Conservation (phyloP, 148 eudicot species). For the Rhododendron ovatum region DNA sequence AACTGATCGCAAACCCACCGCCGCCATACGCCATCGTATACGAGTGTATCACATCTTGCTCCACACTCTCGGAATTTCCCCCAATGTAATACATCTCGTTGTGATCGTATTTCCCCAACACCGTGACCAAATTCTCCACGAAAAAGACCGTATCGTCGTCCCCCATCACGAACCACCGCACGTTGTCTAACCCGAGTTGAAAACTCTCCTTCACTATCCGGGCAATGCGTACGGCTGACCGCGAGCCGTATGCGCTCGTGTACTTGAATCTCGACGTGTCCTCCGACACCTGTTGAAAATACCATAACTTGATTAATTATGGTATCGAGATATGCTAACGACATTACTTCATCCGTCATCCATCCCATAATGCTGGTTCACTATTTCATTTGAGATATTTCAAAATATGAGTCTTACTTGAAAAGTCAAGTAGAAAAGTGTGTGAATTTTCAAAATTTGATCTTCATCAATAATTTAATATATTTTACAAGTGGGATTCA, state of each 20-base stretch:
- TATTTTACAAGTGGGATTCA: too few relatives aligned
- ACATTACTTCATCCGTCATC: too few relatives aligned
- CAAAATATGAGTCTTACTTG: too few relatives aligned
- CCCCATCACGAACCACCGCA: slow-evolving; percentile 53
- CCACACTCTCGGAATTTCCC: slow-evolving; percentile 41
- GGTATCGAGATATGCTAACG: too few relatives aligned
- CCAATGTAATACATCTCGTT: slow-evolving; percentile 46
- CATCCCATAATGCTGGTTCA: too few relatives aligned
- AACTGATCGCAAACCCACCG: slow-evolving; percentile 41
- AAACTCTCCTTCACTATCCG: slow-evolving; percentile 46
- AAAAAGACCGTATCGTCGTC: slow-evolving; percentile 54
- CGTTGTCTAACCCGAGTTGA: slow-evolving; percentile 25
- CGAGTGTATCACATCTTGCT: slow-evolving; percentile 32
- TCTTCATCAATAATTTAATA: too few relatives aligned
- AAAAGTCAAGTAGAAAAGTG: too few relatives aligned
- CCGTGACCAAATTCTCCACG: slow-evolving; percentile 30
- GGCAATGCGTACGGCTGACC: slow-evolving; percentile 37
- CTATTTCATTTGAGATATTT: too few relatives aligned
- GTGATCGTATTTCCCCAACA: slow-evolving; percentile 41
- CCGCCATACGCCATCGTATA: slow-evolving; percentile 44
- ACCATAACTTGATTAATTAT: background rate
- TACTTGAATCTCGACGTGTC: slow-evolving; percentile 33
- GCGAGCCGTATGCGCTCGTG: slow-evolving; percentile 24
- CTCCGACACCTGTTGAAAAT: slow-evolving; percentile 18
- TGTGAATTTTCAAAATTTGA: too few relatives aligned